These are phyloP conservation scores for Puccinia polysora DNA, from an alignment of 1,284 basidiomycete species.

Conservation along the genomic window DNA sequence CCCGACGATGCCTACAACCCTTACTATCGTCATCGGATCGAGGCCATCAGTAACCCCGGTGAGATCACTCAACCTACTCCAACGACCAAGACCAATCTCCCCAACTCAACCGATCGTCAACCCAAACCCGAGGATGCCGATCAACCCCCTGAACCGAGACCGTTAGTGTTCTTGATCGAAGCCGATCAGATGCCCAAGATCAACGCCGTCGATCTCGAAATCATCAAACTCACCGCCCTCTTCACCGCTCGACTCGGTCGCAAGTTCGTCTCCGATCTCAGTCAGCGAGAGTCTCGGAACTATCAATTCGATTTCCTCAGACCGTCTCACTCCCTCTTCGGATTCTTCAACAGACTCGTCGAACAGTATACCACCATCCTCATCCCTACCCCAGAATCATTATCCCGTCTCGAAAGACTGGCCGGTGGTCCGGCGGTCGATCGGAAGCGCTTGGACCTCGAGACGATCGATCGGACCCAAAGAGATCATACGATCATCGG, in stretches of 20 bases:
- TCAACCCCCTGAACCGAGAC: conserved; percentile 44
- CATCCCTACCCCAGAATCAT: conserved; percentile 69
- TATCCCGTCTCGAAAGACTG: conserved; percentile 61
- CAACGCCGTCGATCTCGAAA: conserved; percentile 49
- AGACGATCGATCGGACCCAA: conserved; percentile 58
- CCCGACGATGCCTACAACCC: conserved; percentile 87
- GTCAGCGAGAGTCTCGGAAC: conserved; percentile 83
- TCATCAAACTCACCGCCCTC: conserved; percentile 71
- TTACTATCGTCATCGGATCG: conserved; percentile 86
- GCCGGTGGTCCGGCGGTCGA: conserved; percentile 45
- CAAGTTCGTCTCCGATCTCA: conserved; percentile 76
- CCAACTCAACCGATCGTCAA: conserved; percentile 48
- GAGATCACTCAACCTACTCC: conserved; percentile 55
- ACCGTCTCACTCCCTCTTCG: conserved; percentile 89
- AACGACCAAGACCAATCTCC: conserved; percentile 47
- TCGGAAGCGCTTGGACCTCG: conserved; percentile 51
- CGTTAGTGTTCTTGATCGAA: conserved; percentile 36
- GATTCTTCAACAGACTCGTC: conserved; percentile 93
- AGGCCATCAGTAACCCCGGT: conserved; percentile 66
- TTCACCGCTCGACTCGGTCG: conserved; percentile 90
- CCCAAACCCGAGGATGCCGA: conserved; percentile 49
- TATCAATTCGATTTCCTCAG: conserved; percentile 97
- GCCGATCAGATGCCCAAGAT: conserved; percentile 29
- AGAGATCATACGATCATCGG: conserved; percentile 55
- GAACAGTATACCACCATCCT: conserved; percentile 92